These are phyloP conservation scores for Debaryomyces castellii DNA, from an alignment of 805 yeast species.

Conservation along the genomic window DNA sequence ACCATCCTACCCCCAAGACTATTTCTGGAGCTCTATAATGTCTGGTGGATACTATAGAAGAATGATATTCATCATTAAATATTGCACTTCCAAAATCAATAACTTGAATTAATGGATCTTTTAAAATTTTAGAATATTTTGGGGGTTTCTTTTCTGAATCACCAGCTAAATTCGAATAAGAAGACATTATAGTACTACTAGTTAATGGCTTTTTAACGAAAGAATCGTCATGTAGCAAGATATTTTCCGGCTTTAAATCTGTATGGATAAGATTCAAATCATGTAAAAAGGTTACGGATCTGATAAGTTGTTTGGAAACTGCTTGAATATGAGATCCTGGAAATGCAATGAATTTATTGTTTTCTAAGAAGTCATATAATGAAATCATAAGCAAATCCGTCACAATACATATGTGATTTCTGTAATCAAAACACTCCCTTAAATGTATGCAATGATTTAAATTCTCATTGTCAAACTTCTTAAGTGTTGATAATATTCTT, in stretches of 20 bases:
- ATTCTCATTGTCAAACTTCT: slow-evolving; percentile 67
- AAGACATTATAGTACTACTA: slow-evolving; percentile 31
- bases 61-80: slow-evolving; percentile 90
- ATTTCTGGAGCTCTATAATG: slow-evolving; percentile 98
- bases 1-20: slow-evolving; percentile 93
- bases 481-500: slow-evolving; percentile 72
- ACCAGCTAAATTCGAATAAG: slow-evolving; percentile 27
- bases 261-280: slow-evolving; percentile 91
- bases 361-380: slow-evolving; percentile 85
- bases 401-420: slow-evolving; percentile 92
- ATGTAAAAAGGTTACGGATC: slow-evolving; percentile 86
- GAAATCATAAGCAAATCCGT: slow-evolving; percentile 85
- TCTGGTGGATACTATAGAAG: slow-evolving; percentile 87
- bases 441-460: slow-evolving; percentile 79
- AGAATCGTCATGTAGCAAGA: slow-evolving; percentile 61
- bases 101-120: slow-evolving; percentile 78
- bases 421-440: slow-evolving; percentile 85
- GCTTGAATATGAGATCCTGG: slow-evolving; percentile 93
- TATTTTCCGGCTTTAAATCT: slow-evolving; percentile 95
- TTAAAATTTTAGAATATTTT: slow-evolving; percentile 49
- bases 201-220: slow-evolving; percentile 37
- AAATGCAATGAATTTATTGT: slow-evolving; percentile 81
- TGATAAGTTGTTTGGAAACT: slow-evolving; percentile 77
- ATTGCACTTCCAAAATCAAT: slow-evolving; percentile 98
- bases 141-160: slow-evolving; percentile 25